phyloP scores from a whole-genome alignment of 371 early-diverging fungal genomes.

The Haplosporangium sp. region DNA sequence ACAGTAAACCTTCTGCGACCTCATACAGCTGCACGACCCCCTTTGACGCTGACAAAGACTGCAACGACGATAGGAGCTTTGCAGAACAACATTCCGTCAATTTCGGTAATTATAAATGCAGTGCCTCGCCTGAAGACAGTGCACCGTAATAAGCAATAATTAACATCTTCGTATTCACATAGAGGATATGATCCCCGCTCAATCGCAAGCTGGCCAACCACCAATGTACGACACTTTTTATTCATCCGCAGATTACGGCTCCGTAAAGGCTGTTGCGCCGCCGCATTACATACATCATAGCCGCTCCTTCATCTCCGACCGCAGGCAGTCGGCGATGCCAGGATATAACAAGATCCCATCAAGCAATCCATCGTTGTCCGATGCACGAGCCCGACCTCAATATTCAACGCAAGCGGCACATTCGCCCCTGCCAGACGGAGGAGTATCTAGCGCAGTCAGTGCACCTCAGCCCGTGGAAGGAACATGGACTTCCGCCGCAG shows the following conservation, averaged over 20 bases:
- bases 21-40: background rate
- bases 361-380: slow-evolving; percentile 16
- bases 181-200: slow-evolving; percentile 40
- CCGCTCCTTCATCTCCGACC: slow-evolving; percentile 35
- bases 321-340: slow-evolving; percentile 38
- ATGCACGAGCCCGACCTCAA: slow-evolving; percentile 22
- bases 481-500: slow-evolving; percentile 30
- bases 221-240: slow-evolving; percentile 24
- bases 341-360: slow-evolving; percentile 13
- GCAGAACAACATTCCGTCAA: slow-evolving; percentile 11
- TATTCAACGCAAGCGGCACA: slow-evolving; percentile 17
- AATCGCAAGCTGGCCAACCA: slow-evolving; percentile 23
- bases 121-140: background rate
- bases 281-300: slow-evolving; percentile 28
- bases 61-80: slow-evolving; percentile 10
- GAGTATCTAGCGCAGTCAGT: background rate
- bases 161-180: background rate
- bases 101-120: slow-evolving; percentile 1
- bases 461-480: slow-evolving; percentile 8
- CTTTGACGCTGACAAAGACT: slow-evolving; percentile 3
- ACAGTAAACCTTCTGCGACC: slow-evolving; percentile 21
- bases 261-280: slow-evolving; percentile 15
- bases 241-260: slow-evolving; percentile 19
- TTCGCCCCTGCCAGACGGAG: slow-evolving; percentile 7
- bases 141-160: background rate